Base-by-base conservation (phyloP, 2,329 filamentous ascomycete species). In the Alternaria gansuensis region DNA sequence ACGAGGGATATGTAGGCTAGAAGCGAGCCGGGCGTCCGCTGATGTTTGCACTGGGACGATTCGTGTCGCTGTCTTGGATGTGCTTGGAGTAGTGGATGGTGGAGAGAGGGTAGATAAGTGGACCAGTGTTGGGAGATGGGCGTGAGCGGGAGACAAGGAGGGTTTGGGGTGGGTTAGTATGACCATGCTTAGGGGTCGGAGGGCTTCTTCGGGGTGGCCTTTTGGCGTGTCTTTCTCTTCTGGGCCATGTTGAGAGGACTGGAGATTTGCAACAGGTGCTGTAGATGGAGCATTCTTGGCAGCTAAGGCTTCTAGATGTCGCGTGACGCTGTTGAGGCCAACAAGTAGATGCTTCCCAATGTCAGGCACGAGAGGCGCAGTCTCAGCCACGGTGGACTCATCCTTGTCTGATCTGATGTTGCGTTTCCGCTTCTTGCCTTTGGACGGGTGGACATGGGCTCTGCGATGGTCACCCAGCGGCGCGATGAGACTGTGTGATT, bases 401-500 rank as follows among this genome's bases (percentile, higher is more conserved):
- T 60, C 41, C 10, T 60, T 26, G 26, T 48, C 17, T 11, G 40
- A 1, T 28, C 55, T 54, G 5, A 55, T 46, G 45, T 44, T 50
- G 72, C 28, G 70, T 69, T 65, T 77, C 50, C 72, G 80, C 67
- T 85, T 85, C 55, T 83, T 85, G 41, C 89, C 88, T 70, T 84
- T 87, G 9, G 89, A 91, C 4, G 82, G 79, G 14, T 77, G 79
- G 36, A 82, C 72, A 67, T 90, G 80, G 31, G 77, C 78, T 62
- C 78, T 79, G 13, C 88, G 85, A 74, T 91, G 80, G 54, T 85
- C 81, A 0, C 89, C 89, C 13, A 92, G 76, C 2, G 89, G 89
- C 0, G 81, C 78, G 43, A 92, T 76, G 21, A 91, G 78, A 59
- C 89, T 92, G 33, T 33, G 26, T 23, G 10, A 13, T 41, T 40